Conservation (phyloP, 805 yeast genomes). For the fission yeast (Schizosaccharomyces pombe) region DNA sequence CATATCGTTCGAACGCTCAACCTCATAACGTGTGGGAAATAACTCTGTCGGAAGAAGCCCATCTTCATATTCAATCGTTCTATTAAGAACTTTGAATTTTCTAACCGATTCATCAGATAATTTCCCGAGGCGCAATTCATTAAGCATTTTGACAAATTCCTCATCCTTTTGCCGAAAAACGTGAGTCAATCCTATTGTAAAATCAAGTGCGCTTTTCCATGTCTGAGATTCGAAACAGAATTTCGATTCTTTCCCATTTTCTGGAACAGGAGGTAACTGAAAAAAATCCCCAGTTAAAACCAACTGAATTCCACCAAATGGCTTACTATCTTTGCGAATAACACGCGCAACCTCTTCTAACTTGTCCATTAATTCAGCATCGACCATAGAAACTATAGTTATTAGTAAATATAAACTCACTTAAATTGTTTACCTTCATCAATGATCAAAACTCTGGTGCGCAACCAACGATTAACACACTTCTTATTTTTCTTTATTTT, state of each 20-base stretch:
- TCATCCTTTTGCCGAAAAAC: conserved; percentile 74
- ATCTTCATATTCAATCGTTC: conserved; percentile 32
- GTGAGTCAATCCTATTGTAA: conserved; percentile 45
- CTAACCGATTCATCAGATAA: conserved; percentile 26
- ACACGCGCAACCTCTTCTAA: conserved; percentile 44
- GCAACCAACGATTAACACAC: conserved; percentile 35
- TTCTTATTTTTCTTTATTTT: conserved; percentile 26
- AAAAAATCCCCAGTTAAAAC: conserved; percentile 87
- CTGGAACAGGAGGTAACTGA: conserved; percentile 76
- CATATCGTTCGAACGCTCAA: conserved; percentile 43
- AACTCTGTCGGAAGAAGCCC: conserved; percentile 77
- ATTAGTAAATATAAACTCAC: not conserved
- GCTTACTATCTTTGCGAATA: conserved; percentile 28
- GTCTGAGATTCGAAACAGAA: conserved; percentile 56
- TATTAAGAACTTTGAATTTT: conserved; percentile 29
- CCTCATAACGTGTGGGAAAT: conserved; percentile 70
- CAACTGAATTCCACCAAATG: conserved; percentile 88
- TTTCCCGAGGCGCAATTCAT: conserved; percentile 54
- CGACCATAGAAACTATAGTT: conserved; percentile 60
- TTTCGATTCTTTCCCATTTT: conserved; percentile 17
- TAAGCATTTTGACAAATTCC: conserved; percentile 50
- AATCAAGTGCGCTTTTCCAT: conserved; percentile 42
- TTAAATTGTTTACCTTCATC: conserved; percentile 31
- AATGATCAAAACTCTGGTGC: conserved; percentile 46
- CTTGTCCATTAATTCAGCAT: conserved; percentile 52